Conservation (phyloP, 1,139 yeast species). For the Taphrina confusa region DNA sequence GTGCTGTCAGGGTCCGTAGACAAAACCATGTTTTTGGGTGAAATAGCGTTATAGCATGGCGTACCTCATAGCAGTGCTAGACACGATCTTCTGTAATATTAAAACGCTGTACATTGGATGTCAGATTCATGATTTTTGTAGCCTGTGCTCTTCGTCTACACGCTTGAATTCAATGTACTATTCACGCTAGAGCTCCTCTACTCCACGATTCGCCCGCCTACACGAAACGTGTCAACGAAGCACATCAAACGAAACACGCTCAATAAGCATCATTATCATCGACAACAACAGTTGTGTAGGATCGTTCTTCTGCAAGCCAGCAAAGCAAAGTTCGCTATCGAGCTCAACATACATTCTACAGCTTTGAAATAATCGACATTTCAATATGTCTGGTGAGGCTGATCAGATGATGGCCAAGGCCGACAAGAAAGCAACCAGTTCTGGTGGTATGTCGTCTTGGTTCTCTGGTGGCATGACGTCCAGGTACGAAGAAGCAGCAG, state of each 20-base stretch:
- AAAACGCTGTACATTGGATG: too few species aligned
- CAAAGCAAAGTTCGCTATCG: too few species aligned
- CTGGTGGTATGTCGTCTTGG: slow-evolving; percentile 67
- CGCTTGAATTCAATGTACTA: too few species aligned
- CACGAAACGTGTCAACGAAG: slow-evolving; percentile 13
- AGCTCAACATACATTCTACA: too few species aligned
- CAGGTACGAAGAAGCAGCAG: slow-evolving; percentile 88
- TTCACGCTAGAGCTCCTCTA: not conserved
- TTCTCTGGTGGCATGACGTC: slow-evolving; percentile 70
- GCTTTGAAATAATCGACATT: too few species aligned
- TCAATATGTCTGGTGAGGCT: slow-evolving; percentile 28
- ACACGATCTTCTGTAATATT: not conserved
- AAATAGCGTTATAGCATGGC: slow-evolving; percentile 30
- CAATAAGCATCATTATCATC: too few species aligned
- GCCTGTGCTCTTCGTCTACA: too few species aligned
- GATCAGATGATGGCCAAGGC: slow-evolving; percentile 51
- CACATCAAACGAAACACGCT: too few species aligned
- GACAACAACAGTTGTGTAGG: too few species aligned
- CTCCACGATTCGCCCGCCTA: slow-evolving; percentile 8
- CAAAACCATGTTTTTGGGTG: slow-evolving; percentile 43
- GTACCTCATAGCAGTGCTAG: not conserved
- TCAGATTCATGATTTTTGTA: too few species aligned
- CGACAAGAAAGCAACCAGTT: slow-evolving; percentile 69
- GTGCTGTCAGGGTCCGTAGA: slow-evolving; percentile 44
- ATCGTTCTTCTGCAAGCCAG: too few species aligned